Evolutionary conservation across 352 stramenopile genomes (phyloP).

Genomic region (Blastocystis sp.): DNA sequence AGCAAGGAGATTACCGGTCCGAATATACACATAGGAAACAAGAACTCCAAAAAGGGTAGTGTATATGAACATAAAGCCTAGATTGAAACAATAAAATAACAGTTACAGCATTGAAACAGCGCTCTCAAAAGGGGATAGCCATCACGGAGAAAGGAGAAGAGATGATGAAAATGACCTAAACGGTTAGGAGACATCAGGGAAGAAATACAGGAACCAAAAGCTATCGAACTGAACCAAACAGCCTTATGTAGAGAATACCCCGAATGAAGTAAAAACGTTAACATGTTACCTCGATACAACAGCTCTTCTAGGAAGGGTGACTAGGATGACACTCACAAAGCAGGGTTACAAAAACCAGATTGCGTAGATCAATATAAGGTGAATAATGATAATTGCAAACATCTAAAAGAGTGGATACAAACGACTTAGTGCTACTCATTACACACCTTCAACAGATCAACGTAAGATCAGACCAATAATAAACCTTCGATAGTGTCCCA

Average conservation of each 20-base stretch:
- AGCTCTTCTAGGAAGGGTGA: conserved; percentile 17
- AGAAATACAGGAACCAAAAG: conserved; percentile 7
- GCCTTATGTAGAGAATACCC: neutral
- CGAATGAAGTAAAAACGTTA: conserved; percentile 8
- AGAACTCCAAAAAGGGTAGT: conserved; percentile 31
- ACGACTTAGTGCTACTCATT: neutral
- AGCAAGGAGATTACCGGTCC: conserved; percentile 11
- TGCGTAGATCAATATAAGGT: neutral
- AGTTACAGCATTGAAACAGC: neutral
- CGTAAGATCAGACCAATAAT: neutral
- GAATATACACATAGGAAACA: conserved; percentile 33
- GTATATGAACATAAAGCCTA: conserved; percentile 49
- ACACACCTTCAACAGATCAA: neutral
- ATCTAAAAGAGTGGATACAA: neutral
- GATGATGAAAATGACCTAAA: conserved; percentile 23
- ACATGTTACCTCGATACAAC: conserved; percentile 7
- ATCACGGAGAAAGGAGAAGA: neutral
- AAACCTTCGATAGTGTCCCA: neutral
- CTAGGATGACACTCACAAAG: neutral
- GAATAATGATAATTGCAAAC: neutral
- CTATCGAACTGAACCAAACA: neutral
- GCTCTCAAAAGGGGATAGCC: neutral
- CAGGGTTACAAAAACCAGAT: conserved; percentile 27
- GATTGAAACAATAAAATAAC: neutral
- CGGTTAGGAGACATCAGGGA: neutral